A percentile compares a stretch with the other conserved stretches of the same genome.
These are phyloP conservation scores for Tolypocladium inflatum DNA, from an alignment of 2,329 filamentous ascomycete genomes.

Conservation along the genomic window DNA sequence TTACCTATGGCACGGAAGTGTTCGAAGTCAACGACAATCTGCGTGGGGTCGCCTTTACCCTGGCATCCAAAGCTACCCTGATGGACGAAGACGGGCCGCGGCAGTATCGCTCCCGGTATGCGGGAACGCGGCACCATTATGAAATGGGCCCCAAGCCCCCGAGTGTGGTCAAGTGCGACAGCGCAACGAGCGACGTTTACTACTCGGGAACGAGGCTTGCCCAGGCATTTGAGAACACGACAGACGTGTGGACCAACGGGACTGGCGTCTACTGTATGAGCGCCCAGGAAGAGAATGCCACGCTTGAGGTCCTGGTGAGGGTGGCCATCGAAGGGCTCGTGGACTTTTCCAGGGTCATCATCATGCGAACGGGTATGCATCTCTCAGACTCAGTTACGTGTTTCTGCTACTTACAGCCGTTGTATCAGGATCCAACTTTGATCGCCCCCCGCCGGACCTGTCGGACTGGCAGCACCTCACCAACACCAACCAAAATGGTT, in stretches of 20 bases:
- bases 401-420: neutral
- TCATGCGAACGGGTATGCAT: conserved; percentile 51
- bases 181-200: conserved; percentile 63
- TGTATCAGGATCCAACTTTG: conserved; percentile 52
- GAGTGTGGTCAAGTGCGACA: conserved; percentile 53
- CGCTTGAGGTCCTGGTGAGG: conserved; percentile 55
- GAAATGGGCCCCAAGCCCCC: conserved; percentile 36
- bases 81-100: conserved; percentile 38
- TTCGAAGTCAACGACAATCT: conserved; percentile 55
- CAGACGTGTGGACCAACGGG: conserved; percentile 55
- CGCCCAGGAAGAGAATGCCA: conserved; percentile 65
- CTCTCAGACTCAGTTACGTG: neutral
- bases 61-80: conserved; percentile 42
- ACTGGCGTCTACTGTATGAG: conserved; percentile 60
- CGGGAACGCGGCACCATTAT: conserved; percentile 27
- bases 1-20: conserved; percentile 59
- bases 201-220: conserved; percentile 53
- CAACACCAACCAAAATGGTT: conserved; percentile 52
- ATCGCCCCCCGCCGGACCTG: conserved; percentile 52
- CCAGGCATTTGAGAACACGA: conserved; percentile 56
- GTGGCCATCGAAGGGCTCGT: conserved; percentile 45
- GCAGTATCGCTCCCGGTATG: conserved; percentile 46
- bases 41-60: conserved; percentile 38
- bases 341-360: conserved; percentile 57
- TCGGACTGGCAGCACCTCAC: conserved; percentile 50